Base-by-base conservation (phyloP, 1,284 basidiomycete genomes). In the Fomes fomentarius region DNA sequence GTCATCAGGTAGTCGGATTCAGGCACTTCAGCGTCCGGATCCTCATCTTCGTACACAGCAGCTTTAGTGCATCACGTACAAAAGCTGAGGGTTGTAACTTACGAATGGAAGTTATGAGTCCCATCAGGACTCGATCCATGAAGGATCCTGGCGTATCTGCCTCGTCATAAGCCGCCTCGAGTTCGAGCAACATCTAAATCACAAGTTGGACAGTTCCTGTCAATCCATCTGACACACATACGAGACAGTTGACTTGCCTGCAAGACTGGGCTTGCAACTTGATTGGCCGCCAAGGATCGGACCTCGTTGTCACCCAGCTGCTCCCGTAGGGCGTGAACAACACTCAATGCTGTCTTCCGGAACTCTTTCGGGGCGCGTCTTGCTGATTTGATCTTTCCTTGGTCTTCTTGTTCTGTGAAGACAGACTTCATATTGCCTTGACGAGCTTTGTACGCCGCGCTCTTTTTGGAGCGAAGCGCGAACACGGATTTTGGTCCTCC, bases 101-200 rank as follows among this genome's bases (percentile, higher is more conserved):
- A 93, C 89, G 71, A 43, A 80, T 76, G 3, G 79, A 69, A n/a
- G 85, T 78, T 25, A 96, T 82, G 30, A 93, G 74, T n/a, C 94
- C 94, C 39, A 87, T 84, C 14, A 91, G 82, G 10, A 95, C 77
- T 46, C 83, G 77, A 65, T 97, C 94, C 79, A 96, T 85, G 19
- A 96, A 77, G 2, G 91, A 94, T 30, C 83, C 85, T 8, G 81
- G 68, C 41, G 77, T 73, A 38, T 85, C 80, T 1, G 84, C 74
- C 69, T 82, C 76, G 9, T 76, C 80, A 53, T 81, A 79, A 43
- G 87, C 82, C 4, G 85, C 82, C 70, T 96, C 93, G 17, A 92
- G 79, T 66, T 93, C 89, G 7, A 94, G 72, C 37, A 93, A 67
- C 67, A 95, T 82, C 91, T 95, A 48, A n/a, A n/a, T n/a, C n/a